Evolutionary conservation across 2,329 filamentous ascomycete species (phyloP), one percentile per base, ranked within the genome.

Genomic region (Fusarium sterilihyphosum): DNA sequence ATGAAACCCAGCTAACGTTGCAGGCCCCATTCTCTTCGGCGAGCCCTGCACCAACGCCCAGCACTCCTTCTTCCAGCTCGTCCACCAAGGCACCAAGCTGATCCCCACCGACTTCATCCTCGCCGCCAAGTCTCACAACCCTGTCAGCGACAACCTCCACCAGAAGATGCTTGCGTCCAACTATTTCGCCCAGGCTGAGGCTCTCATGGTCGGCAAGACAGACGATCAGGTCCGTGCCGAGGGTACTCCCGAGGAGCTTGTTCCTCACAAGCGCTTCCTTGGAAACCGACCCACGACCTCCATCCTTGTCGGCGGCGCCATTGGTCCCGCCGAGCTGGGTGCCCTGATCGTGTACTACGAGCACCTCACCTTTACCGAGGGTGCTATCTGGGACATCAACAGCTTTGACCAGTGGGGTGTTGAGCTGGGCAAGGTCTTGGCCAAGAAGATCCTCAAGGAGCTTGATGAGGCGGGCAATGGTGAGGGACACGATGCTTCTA

Each of bases 321-420:
- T 99, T 82, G 98, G 96, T 24, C 96, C 96, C 14, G 94, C 92
- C 49, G 95, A 97, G 80, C 90, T 99, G 54, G 96, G 96, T 81
- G 96, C 96, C 8, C 86, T 99, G 79, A 99, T 99, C 79, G 96
- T 95, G 76, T 99, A 98, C 90, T 99, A 99, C 85, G 96, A 99
- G 89, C 96, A 99, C 86, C 86, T 98, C 71, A 98, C 96, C 65
- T 99, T 99, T 85, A 97, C 94, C 43, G 96, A 99, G 87, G 96
- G 96, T 80, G 96, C 95, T 60, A 89, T 99, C 82, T 99, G 96
- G 96, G 97, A 98, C 87, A 98, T 99, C 88, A 99, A 99, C 91
- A 95, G 92, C 81, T 99, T 98, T 82, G 96, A 99, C 86, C 96
- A 99, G 88, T 99, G 96, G 96, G 96, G 96, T 86, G 96, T 99